These are phyloP conservation scores for Trametes gibbosa DNA, from an alignment of 768 basidiomycete species.

Conservation along the genomic window DNA sequence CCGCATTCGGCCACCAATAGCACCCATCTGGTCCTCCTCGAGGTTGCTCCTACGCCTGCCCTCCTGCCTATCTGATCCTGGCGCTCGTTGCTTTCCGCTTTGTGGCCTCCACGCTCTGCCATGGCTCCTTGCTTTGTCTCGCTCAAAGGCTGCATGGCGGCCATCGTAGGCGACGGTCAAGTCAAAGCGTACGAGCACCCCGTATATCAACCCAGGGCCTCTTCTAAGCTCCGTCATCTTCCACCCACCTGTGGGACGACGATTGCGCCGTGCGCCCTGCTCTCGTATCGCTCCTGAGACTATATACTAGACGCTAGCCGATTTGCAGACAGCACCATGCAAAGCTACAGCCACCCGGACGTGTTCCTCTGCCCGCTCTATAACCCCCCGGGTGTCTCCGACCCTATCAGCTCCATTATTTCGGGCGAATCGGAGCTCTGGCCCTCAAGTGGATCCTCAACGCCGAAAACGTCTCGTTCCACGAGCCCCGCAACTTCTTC, in stretches of 20 bases:
- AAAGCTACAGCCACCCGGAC: constrained; percentile 17
- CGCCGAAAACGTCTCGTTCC: background rate
- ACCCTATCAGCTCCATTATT: constrained; percentile 5
- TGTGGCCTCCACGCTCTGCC: constrained; percentile 1
- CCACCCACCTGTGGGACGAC: background rate
- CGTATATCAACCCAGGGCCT: constrained; percentile 1
- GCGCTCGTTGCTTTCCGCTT: background rate
- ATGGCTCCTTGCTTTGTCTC: constrained; percentile 9
- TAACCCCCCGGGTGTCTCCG: constrained; percentile 14
- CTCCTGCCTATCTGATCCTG: background rate
- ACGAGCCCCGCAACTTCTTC: background rate
- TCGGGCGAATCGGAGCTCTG: constrained; percentile 7
- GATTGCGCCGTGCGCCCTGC: background rate
- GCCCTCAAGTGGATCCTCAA: background rate
- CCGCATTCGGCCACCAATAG: background rate
- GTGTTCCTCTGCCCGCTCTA: constrained; percentile 19
- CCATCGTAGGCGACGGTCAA: background rate
- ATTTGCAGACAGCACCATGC: background rate
- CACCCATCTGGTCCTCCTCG: too few species aligned
- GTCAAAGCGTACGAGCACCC: constrained; percentile 7
- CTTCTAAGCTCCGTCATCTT: background rate
- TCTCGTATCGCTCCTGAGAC: background rate
- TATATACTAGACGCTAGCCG: background rate
- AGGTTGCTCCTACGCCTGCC: too few species aligned
- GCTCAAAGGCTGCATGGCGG: background rate